Evolutionary conservation across 768 basidiomycete genomes (phyloP).

Genomic region (Mycena vulgaris): DNA sequence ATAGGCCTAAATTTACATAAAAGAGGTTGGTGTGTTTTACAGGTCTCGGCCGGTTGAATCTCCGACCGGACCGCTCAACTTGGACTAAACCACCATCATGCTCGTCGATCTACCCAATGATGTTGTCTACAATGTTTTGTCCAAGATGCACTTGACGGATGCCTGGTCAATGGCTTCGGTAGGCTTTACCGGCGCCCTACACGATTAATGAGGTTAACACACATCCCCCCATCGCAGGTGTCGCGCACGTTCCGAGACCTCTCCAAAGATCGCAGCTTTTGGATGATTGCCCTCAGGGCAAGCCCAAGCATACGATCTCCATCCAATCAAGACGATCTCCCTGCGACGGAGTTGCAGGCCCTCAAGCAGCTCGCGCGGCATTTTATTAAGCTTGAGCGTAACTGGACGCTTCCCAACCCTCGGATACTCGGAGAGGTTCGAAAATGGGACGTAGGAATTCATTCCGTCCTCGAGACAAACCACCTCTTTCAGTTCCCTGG

Average conservation of each 20-base stretch:
- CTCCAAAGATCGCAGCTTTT: constrained; percentile 23
- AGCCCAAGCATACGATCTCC: constrained; percentile 13
- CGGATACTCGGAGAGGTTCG: constrained; percentile 26
- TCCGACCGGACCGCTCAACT: neutral
- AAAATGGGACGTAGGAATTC: constrained; percentile 15
- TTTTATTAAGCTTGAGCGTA: constrained; percentile 5
- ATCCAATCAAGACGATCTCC: constrained; percentile 20
- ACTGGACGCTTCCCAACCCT: constrained; percentile 29
- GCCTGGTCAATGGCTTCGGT: constrained; percentile 24
- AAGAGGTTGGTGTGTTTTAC: too few species aligned
- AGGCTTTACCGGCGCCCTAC: neutral
- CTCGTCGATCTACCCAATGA: constrained; percentile 21
- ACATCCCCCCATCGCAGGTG: neutral
- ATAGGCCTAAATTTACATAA: too few species aligned
- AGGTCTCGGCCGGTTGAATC: neutral
- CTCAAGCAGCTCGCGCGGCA: constrained; percentile 23
- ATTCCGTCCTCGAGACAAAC: constrained; percentile 28
- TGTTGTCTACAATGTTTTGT: constrained; percentile 15
- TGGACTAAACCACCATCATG: neutral
- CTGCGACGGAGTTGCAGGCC: neutral
- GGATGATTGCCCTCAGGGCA: constrained; percentile 26
- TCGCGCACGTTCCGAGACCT: constrained; percentile 19
- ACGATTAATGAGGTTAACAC: too few species aligned
- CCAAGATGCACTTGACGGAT: constrained; percentile 12
- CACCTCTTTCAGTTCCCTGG: constrained; percentile 29